Conservation (phyloP, 495 filamentous ascomycete genomes). For the Neurospora intermedia region DNA sequence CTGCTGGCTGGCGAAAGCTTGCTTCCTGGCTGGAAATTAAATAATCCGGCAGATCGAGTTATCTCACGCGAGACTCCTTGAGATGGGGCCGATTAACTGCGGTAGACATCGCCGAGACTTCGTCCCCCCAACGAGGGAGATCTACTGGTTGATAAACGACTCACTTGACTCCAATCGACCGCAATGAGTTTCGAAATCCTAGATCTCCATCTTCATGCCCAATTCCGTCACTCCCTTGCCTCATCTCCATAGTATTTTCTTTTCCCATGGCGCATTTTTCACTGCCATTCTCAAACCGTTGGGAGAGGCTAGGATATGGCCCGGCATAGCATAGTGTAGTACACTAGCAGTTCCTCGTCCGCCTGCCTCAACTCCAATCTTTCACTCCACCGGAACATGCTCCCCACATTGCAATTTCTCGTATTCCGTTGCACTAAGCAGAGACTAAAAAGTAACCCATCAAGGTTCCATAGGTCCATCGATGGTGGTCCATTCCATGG, state of each 20-base stretch:
- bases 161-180: neutral
- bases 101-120: neutral
- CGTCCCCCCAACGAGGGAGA: neutral
- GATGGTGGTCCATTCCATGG: neutral
- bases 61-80: neutral
- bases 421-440: neutral
- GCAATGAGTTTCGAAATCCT: neutral
- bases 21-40: neutral
- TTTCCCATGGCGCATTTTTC: neutral
- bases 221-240: neutral
- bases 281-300: neutral
- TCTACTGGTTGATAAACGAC: neutral
- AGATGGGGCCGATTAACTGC: neutral
- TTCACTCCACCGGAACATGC: neutral
- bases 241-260: neutral
- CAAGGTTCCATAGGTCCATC: neutral
- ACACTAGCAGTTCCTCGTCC: neutral
- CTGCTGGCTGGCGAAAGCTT: neutral
- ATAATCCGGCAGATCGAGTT: neutral
- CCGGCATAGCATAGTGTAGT: neutral
- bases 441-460: neutral
- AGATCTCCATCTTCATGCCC: neutral
- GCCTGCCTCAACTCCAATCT: neutral
- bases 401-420: neutral
- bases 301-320: neutral